Conservation (phyloP, 2,329 filamentous ascomycete species). For the Zymoseptoria pseudotritici region DNA sequence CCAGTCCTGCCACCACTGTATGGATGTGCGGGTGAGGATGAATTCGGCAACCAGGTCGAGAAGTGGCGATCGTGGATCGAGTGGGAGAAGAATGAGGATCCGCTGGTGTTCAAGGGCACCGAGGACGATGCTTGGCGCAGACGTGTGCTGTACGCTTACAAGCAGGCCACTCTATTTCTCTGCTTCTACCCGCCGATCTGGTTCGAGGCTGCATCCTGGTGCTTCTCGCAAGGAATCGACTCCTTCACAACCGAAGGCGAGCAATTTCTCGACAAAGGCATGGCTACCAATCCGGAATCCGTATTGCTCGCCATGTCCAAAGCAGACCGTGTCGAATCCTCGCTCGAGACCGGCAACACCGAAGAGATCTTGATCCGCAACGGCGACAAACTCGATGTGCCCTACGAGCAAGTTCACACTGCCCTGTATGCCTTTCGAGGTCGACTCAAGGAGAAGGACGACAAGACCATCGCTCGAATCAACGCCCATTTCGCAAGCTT, state of each 20-base stretch:
- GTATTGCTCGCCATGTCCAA: conserved; percentile 83
- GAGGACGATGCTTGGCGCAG: conserved; percentile 74
- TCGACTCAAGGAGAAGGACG: conserved; percentile 59
- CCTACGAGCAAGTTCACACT: conserved; percentile 75
- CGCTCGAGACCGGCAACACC: conserved; percentile 56
- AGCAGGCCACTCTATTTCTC: conserved; percentile 85
- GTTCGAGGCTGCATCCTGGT: conserved; percentile 92
- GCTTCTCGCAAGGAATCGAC: conserved; percentile 66
- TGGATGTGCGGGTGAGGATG: conserved; percentile 79
- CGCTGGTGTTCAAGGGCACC: conserved; percentile 69
- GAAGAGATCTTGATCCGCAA: conserved; percentile 63
- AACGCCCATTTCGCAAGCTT: conserved; percentile 47
- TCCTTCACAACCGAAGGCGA: conserved; percentile 53
- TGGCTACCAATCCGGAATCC: conserved; percentile 87
- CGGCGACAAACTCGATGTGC: conserved; percentile 68
- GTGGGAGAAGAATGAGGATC: conserved; percentile 85
- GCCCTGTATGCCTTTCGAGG: conserved; percentile 82
- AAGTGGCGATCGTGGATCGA: conserved; percentile 90
- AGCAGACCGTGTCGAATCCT: conserved; percentile 78
- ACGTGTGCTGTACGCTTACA: conserved; percentile 83
- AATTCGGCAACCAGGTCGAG: conserved; percentile 75
- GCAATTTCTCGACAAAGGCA: conserved; percentile 72
- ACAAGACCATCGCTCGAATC: conserved; percentile 50
- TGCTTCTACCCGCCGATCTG: conserved; percentile 94
- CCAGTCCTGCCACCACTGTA: conserved; percentile 74